These are phyloP conservation scores for Jatropha curcas DNA, from an alignment of 345 rosid species.

Conservation along the genomic window DNA sequence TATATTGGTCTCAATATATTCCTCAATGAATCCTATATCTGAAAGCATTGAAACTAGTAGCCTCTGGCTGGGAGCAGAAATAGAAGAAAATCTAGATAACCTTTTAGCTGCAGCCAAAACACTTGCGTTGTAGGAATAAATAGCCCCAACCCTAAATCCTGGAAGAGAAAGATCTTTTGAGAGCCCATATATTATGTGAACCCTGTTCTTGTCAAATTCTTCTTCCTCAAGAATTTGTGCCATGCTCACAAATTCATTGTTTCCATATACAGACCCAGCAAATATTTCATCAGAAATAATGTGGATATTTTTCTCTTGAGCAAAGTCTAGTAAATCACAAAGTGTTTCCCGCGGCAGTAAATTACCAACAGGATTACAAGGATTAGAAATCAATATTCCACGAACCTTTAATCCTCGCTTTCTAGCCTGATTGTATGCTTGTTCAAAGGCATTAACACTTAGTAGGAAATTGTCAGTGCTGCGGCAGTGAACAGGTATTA, in stretches of 20 bases:
- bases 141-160: constrained; percentile 79
- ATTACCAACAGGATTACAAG: constrained; percentile 88
- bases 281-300: constrained; percentile 87
- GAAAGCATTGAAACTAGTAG: constrained; percentile 73
- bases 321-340: constrained; percentile 57
- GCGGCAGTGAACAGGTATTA: constrained; percentile 85
- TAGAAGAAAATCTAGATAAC: constrained; percentile 70
- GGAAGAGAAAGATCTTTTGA: constrained; percentile 89
- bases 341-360: constrained; percentile 63
- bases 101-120: constrained; percentile 68
- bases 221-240: constrained; percentile 62
- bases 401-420: constrained; percentile 74
- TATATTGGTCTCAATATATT: constrained; percentile 54
- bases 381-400: constrained; percentile 80
- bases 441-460: constrained; percentile 69
- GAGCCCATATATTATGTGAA: constrained; percentile 80
- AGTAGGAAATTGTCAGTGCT: constrained; percentile 68
- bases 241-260: constrained; percentile 81
- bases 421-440: constrained; percentile 81
- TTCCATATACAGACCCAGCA: constrained; percentile 70
- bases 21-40: constrained; percentile 56
- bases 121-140: constrained; percentile 66
- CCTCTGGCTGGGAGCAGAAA: constrained; percentile 77
- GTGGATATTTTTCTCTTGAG: constrained; percentile 77
- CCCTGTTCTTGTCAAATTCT: constrained; percentile 71